A percentile compares a stretch with the other conserved stretches of the same genome.
These are phyloP conservation scores for Colletotrichum sp. DNA, from an alignment of 2,329 filamentous ascomycete species.

Conservation along the genomic window DNA sequence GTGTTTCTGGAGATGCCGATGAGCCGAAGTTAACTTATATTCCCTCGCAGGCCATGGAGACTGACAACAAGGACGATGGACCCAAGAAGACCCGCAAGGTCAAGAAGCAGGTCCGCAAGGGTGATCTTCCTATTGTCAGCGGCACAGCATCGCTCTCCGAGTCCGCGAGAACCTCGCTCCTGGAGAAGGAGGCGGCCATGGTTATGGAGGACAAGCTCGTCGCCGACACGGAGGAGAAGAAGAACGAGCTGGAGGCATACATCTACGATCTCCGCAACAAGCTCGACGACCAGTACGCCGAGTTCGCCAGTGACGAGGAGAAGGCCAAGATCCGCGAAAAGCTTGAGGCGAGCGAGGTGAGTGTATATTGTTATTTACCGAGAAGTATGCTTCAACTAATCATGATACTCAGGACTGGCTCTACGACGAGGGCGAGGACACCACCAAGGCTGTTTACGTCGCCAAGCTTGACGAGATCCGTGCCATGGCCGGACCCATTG, in stretches of 20 bases:
- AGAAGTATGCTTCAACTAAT: constrained; percentile 24
- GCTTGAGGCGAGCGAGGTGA: constrained; percentile 85
- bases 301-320: constrained; percentile 90
- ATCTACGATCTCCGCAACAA: constrained; percentile 98
- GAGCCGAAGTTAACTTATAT: constrained; percentile 29
- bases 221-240: constrained; percentile 97
- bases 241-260: constrained; percentile 98
- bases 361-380: constrained; percentile 33
- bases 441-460: constrained; percentile 90
- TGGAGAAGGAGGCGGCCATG: constrained; percentile 89
- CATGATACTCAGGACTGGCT: constrained; percentile 82
- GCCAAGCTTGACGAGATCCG: constrained; percentile 97
- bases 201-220: constrained; percentile 98
- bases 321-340: constrained; percentile 85
- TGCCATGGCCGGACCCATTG: constrained; percentile 86
- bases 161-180: constrained; percentile 66
- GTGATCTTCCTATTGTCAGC: constrained; percentile 85
- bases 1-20: neutral
- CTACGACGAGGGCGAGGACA: constrained; percentile 95
- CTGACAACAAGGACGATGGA: constrained; percentile 71
- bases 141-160: constrained; percentile 83
- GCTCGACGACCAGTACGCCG: constrained; percentile 88
- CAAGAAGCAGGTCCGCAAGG: constrained; percentile 99
- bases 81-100: constrained; percentile 94
- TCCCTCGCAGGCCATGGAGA: constrained; percentile 77